phyloP scores from a whole-genome alignment of 805 yeast genomes.

The Candida fluviatilis region DNA sequence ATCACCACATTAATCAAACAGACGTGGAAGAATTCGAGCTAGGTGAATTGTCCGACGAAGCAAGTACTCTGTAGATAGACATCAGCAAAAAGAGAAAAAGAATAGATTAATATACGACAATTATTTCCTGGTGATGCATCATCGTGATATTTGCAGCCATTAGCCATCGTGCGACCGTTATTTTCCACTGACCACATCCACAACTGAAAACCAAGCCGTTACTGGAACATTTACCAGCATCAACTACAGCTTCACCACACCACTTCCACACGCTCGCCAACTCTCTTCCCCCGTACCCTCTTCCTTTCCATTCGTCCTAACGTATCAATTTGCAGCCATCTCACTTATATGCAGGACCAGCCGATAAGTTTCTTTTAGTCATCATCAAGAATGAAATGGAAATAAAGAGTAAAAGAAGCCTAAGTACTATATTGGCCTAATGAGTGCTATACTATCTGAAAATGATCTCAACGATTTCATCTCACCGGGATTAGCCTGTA shows the following conservation, averaged over 20 bases:
- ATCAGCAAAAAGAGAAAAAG: background rate
- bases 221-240: no score
- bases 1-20: slow-evolving; percentile 13
- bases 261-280: no score
- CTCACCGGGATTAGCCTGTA: slow-evolving; percentile 90
- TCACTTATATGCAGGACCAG: background rate
- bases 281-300: no score
- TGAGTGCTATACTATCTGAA: slow-evolving; percentile 87
- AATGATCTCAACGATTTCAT: slow-evolving; percentile 94
- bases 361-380: slow-evolving; percentile 1
- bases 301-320: no score
- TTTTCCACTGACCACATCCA: no score
- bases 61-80: slow-evolving; percentile 2
- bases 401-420: background rate
- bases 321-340: slow-evolving; percentile 2
- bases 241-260: no score
- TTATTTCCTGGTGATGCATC: slow-evolving; percentile 24
- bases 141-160: no score
- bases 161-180: no score
- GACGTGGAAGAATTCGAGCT: slow-evolving; percentile 33
- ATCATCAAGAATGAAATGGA: background rate
- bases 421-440: slow-evolving; percentile 16
- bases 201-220: no score
- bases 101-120: slow-evolving; percentile 14
- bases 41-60: slow-evolving; percentile 27